Base-by-base conservation (phyloP, 148 eudicot genomes). In the Vaccinium darrowii region DNA sequence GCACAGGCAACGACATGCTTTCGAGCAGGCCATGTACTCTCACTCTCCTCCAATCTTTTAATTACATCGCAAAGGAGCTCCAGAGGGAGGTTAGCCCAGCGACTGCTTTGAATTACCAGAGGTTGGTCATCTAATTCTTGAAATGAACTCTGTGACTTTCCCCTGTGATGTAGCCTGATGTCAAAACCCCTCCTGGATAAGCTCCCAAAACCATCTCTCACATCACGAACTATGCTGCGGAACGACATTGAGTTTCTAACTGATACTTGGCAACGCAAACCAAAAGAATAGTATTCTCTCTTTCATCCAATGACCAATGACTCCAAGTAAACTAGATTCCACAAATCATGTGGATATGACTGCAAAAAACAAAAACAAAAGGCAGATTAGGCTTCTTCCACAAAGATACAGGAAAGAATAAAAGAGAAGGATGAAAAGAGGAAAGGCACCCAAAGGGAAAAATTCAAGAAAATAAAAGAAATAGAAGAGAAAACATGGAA, bases 1-100 rank as follows among this genome's bases (percentile, higher is more conserved):
- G 93, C 89, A 86, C 93, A 91, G 3, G 93, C 92, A 56, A 91
- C 93, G 9, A 91, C 93, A 84, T 91, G 91, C 80, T 90, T 91
- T 25, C 93, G 84, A 83, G 83, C 86, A 51, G 93, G 93, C 93
- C 93, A 91, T 1, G 91, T 88, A 85, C 91, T 91, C 83, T 91
- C 93, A 77, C 93, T 91, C 88, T 91, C 93, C 76, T 91, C 93
- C 87, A 91, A 86, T 84, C 92, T 86, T 58, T 84, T 90, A 72
- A 91, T 90, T 18, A 91, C 92, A 85, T 91, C 93, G 67, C 60
- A 90, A 21, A 91, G 91, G 27, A 91, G 88, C 84, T 91, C 93
- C 4, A 88, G 91, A 19, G 93, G 93, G 69, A 91, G 91, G 84
- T 91, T 90, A 78, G 93, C 93, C 93, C 92, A 91, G 1, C 88